Base-by-base conservation (phyloP, 2,329 filamentous ascomycete genomes). In the Diaporthe batatas region DNA sequence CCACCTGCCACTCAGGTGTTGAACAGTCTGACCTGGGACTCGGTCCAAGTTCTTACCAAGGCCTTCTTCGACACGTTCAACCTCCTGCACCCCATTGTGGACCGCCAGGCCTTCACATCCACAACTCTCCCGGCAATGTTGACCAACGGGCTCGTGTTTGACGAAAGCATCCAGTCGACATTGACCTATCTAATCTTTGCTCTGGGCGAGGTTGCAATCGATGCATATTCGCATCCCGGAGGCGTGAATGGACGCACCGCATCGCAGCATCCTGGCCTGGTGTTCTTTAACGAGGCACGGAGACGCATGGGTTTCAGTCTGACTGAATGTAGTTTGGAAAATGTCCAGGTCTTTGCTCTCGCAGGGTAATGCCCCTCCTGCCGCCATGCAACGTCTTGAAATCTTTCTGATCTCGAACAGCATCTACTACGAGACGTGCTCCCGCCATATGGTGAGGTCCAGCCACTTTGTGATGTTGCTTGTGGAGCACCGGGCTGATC, bases 21-120 rank as follows among this genome's bases (percentile, higher is more conserved):
- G 11, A 53, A 64, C 3, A 77, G 77, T 6, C 76, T 90, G 62
- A 84, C 82, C 16, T 84, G 84, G 78, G 86, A 88, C 7, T 82
- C 82, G 3, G 86, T 91, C 80, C 83, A 86, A 72, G 81, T 82
- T 32, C 82, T 89, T 49, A 84, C 84, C 72, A 87, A 86, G 64
- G 83, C 85, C 0, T 91, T 89, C 77, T 91, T 91, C 77, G 86
- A 89, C 76, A 87, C 85, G 1, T 89, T 89, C 80, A 91, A 91
- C 77, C 82, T 89, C 16, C 77, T 90, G 18, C 87, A 87, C 76
- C 90, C 90, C 0, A 84, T 91, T 49, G 82, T 91, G 77, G 88
- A 91, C 74, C 83, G 87, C n/a, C 84, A 88, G 44, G 81, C 80
- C 29, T 91, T 91, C 78, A 81, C 85, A 74, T 82, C 84, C 10